Conservation (phyloP, 208 protist genomes). For the Zelonia costaricensis region DNA sequence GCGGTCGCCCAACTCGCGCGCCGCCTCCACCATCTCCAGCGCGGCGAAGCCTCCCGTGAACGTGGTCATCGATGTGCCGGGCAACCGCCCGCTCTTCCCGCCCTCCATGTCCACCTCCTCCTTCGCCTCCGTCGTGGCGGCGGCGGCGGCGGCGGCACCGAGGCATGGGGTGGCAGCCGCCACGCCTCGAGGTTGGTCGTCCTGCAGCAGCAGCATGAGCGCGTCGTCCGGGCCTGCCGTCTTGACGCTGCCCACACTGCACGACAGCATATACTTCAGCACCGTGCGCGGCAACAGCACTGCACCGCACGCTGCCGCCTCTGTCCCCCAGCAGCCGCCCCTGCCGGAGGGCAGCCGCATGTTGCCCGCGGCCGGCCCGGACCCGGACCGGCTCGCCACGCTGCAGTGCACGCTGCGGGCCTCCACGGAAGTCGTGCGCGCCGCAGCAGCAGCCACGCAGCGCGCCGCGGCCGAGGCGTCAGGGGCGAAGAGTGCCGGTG, state of each 20-base stretch:
- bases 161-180: too few relatives aligned
- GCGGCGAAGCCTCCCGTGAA: neutral
- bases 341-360: neutral
- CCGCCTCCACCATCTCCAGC: neutral
- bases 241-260: neutral
- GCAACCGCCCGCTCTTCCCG: constrained; percentile 19
- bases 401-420: constrained; percentile 20
- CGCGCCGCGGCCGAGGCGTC: neutral
- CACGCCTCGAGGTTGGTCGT: too few relatives aligned
- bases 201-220: neutral
- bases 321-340: neutral
- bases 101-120: neutral
- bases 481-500: too few relatives aligned
- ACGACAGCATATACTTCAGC: constrained; percentile 24
- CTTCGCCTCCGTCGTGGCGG: neutral
- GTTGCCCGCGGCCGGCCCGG: neutral
- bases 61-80: constrained; percentile 14
- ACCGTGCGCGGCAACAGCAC: constrained; percentile 4
- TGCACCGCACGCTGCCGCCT: neutral
- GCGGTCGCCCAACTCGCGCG: neutral
- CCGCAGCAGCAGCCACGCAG: neutral
- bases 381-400: constrained; percentile 13
- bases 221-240: neutral
- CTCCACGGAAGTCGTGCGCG: constrained; percentile 10
- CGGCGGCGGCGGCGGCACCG: neutral